These are phyloP conservation scores for Phytophthora pseudosyringae DNA, from an alignment of 352 stramenopile genomes.

Conservation along the genomic window DNA sequence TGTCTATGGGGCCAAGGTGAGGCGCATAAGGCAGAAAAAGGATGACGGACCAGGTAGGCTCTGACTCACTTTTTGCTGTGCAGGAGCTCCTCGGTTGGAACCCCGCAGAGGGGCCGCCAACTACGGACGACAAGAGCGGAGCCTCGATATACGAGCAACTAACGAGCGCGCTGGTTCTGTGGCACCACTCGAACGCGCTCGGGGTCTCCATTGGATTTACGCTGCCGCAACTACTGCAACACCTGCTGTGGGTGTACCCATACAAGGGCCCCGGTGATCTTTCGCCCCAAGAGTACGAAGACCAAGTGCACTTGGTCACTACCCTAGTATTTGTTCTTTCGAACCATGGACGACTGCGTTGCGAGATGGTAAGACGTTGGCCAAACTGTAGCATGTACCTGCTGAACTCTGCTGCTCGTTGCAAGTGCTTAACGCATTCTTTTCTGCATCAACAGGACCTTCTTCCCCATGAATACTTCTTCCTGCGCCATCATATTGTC, in stretches of 20 bases:
- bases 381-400: background rate
- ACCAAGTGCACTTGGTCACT: slow-evolving; percentile 87
- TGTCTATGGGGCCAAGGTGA: slow-evolving; percentile 58
- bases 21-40: background rate
- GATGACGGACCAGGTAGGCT: background rate
- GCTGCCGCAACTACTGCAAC: slow-evolving; percentile 74
- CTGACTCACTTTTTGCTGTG: background rate
- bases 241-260: slow-evolving; percentile 78
- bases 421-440: slow-evolving; percentile 9
- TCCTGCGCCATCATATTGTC: slow-evolving; percentile 85
- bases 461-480: slow-evolving; percentile 92
- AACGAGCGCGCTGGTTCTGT: slow-evolving; percentile 70
- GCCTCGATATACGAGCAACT: slow-evolving; percentile 62
- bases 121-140: slow-evolving; percentile 40
- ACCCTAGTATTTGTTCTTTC: slow-evolving; percentile 89
- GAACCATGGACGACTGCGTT: slow-evolving; percentile 78
- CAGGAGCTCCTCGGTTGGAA: slow-evolving; percentile 89
- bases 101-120: slow-evolving; percentile 44
- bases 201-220: slow-evolving; percentile 69
- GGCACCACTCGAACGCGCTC: slow-evolving; percentile 70
- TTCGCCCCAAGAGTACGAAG: slow-evolving; percentile 67
- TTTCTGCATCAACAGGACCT: slow-evolving; percentile 60
- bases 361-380: slow-evolving; percentile 54
- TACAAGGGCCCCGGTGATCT: slow-evolving; percentile 82
- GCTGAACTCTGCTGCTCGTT: background rate